phyloP scores from a whole-genome alignment of 805 yeast species.

The Komagataella mondaviorum region DNA sequence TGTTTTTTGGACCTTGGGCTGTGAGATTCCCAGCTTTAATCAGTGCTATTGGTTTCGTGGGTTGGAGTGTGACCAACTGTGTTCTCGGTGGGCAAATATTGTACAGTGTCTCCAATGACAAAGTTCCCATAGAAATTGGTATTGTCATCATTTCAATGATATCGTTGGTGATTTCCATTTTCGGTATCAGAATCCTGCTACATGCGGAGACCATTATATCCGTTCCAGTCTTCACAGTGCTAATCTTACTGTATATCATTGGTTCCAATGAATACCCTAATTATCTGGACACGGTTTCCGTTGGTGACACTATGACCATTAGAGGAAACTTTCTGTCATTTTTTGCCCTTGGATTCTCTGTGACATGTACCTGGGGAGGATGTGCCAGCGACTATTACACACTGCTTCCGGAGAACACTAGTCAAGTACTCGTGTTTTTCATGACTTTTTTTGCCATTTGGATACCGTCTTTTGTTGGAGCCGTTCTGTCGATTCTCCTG shows the following conservation, averaged over 20 bases:
- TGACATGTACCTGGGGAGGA: slow-evolving; percentile 84
- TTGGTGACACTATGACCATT: slow-evolving; percentile 15
- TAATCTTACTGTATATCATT: slow-evolving; percentile 53
- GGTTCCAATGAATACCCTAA: slow-evolving; percentile 27
- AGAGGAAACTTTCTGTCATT: slow-evolving; percentile 63
- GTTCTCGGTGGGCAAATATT: slow-evolving; percentile 83
- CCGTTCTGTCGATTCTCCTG: slow-evolving; percentile 55
- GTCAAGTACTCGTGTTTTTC: slow-evolving; percentile 36
- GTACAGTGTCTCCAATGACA: slow-evolving; percentile 47
- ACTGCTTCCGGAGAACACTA: slow-evolving; percentile 60
- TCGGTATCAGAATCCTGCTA: slow-evolving; percentile 65
- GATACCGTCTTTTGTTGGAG: slow-evolving; percentile 67
- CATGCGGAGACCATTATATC: slow-evolving; percentile 56
- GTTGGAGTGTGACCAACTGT: slow-evolving; percentile 91
- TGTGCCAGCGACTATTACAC: slow-evolving; percentile 78
- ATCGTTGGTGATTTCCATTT: slow-evolving; percentile 55
- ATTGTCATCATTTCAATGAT: slow-evolving; percentile 55
- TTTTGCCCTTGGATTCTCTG: slow-evolving; percentile 61
- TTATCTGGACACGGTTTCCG: slow-evolving; percentile 22
- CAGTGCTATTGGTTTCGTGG: slow-evolving; percentile 63
- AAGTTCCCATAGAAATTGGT: slow-evolving; percentile 61
- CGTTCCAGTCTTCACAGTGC: slow-evolving; percentile 55
- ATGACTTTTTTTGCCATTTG: slow-evolving; percentile 56
- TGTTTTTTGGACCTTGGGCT: slow-evolving; percentile 75
- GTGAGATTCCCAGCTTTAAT: slow-evolving; percentile 65